Evolutionary conservation across 129 eudicot genomes (phyloP).

Genomic region (Rutidosis leptorrhynchoides): DNA sequence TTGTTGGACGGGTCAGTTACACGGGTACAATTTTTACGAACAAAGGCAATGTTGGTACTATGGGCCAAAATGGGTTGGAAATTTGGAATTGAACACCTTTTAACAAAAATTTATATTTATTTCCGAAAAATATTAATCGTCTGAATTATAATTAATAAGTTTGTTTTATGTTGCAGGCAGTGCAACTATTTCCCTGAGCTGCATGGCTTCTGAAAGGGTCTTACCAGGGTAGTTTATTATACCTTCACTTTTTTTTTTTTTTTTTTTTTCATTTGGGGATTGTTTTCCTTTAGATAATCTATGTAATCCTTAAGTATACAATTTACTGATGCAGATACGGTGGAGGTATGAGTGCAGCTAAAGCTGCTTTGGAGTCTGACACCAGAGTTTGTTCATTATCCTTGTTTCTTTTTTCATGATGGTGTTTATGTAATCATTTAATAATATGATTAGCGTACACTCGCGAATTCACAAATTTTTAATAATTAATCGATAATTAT

Average conservation of each 20-base stretch:
- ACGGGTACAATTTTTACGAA: background rate
- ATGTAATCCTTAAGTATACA: background rate
- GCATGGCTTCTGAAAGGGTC: background rate
- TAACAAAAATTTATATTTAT: background rate
- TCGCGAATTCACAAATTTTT: too few species aligned
- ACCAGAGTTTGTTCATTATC: too few species aligned
- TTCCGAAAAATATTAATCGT: background rate
- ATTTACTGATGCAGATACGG: slow-evolving; percentile 54
- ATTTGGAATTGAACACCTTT: background rate
- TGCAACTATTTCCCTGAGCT: slow-evolving; percentile 11
- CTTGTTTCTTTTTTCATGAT: too few species aligned
- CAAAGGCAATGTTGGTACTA: background rate
- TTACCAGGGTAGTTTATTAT: background rate
- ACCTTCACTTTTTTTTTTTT: background rate
- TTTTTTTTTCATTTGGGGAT: background rate
- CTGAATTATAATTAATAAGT: background rate
- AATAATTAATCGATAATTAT: too few species aligned
- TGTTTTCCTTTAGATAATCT: background rate
- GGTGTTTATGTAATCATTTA: too few species aligned
- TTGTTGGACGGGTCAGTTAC: background rate
- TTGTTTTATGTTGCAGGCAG: background rate
- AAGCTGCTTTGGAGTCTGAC: slow-evolving; percentile 90
- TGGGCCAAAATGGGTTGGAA: background rate
- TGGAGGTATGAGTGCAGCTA: slow-evolving; percentile 97
- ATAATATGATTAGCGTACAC: too few species aligned